Base-by-base conservation (phyloP, 2,329 filamentous ascomycete genomes). In the Hypoxylon sp. region DNA sequence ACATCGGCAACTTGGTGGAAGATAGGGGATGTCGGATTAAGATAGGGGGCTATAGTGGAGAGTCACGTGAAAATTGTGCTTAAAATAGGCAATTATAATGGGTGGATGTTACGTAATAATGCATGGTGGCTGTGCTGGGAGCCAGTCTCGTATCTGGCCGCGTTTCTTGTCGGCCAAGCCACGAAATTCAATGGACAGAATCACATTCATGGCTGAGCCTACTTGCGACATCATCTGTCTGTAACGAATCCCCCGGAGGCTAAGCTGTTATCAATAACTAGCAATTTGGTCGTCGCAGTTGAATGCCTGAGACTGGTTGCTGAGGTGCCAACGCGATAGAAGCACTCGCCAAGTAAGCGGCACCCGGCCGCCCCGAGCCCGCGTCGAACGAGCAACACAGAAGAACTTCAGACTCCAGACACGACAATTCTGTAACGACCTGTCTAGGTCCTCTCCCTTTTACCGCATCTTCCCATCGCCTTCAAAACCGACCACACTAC, bases 91-190 rank as follows among this genome's bases (percentile, higher is more conserved):
- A 11, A 9, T 21, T 2, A 29, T 29, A 29, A 11, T 39, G 43
- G 14, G 21, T 11, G 2, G 7, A 5, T 3, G 14, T 63, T 60
- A 67, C 12, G 50, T 63, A 68, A 65, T 51, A 8, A 5, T 56
- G 30, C 45, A 63, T 29, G n/a, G 66, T 69, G 66, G 66, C 66
- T 66, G 63, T 54, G 63, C 47, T 43, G 23, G 14, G 29, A 23
- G 32, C 29, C 37, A 27, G 45, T 27, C 32, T 63, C 46, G 32
- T 54, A 57, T 60, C 46, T 54, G 54, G 50, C 54, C 59, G 58
- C 59, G 60, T 66, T 57, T 55, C 55, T 23, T 52, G 12, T 32
- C 11, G 25, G 27, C 63, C 57, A 69, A 69, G 66, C 66, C 66
- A 69, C 66, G 59, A 63, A 67, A 51, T 48, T 27, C 37, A 32